Conservation (phyloP, 2,329 filamentous ascomycete species). For the Beauveria scarabaeidicola region DNA sequence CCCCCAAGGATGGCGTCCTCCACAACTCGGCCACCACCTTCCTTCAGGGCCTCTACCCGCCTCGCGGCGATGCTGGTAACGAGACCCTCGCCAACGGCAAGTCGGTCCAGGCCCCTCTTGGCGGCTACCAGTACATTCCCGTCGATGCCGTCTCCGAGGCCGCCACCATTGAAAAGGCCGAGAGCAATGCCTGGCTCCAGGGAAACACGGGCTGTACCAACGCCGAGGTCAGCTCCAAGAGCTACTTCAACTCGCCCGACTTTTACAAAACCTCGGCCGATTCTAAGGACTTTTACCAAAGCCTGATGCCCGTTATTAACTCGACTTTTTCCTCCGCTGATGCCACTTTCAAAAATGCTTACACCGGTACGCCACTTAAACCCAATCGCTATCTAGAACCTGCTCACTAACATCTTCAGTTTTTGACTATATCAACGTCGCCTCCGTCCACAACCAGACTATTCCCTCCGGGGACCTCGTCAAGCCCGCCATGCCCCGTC, state of each 20-base stretch:
- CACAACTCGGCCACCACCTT: conserved; percentile 74
- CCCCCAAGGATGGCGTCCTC: conserved; percentile 68
- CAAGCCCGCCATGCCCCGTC: conserved; percentile 47
- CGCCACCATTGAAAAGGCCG: conserved; percentile 45
- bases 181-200: conserved; percentile 51
- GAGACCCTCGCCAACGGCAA: conserved; percentile 65
- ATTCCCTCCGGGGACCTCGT: conserved; percentile 45
- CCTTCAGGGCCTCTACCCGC: conserved; percentile 80
- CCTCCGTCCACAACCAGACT: conserved; percentile 49
- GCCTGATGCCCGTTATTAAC: conserved; percentile 46
- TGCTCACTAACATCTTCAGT: conserved; percentile 28
- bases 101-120: conserved; percentile 56
- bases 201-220: conserved; percentile 48
- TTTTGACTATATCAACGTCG: conserved; percentile 53
- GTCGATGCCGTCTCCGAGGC: conserved; percentile 52
- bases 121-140: conserved; percentile 79
- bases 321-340: conserved; percentile 36
- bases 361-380: conserved; percentile 40
- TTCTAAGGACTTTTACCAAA: conserved; percentile 53
- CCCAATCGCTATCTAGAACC: not conserved
- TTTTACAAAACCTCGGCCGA: conserved; percentile 35
- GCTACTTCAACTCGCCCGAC: conserved; percentile 40
- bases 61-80: conserved; percentile 42
- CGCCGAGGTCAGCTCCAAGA: conserved; percentile 45
- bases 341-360: conserved; percentile 51